phyloP scores from a whole-genome alignment of 345 rosid species.

The Populus euphratica region DNA sequence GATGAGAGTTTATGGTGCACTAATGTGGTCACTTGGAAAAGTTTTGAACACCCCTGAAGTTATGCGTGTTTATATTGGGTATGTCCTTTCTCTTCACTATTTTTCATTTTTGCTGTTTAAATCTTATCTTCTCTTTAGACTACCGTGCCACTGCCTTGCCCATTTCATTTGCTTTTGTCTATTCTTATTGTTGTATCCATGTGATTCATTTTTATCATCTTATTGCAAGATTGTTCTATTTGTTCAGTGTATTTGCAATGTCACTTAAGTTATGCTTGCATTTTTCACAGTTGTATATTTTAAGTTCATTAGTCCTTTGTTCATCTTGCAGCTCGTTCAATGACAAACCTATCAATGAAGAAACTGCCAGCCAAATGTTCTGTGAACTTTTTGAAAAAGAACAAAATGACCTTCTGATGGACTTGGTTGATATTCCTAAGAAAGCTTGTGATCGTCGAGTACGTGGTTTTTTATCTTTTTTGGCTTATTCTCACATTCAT shows the following conservation, averaged over 20 bases:
- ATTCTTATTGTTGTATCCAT: background rate
- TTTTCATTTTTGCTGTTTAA: background rate
- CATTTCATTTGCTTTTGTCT: background rate
- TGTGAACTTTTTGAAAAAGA: conserved; percentile 24
- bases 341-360: conserved; percentile 80
- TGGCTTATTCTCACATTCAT: background rate
- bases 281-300: background rate
- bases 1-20: conserved; percentile 32
- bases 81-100: background rate
- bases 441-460: conserved; percentile 31
- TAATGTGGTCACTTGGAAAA: conserved; percentile 30
- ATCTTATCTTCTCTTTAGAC: background rate
- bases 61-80: conserved; percentile 25
- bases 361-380: conserved; percentile 52
- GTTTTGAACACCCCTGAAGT: conserved; percentile 30
- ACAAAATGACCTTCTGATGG: conserved; percentile 23
- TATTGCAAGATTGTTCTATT: too few species aligned
- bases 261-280: too few species aligned
- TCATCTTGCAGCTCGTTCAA: conserved; percentile 74
- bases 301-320: background rate
- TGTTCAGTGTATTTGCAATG: background rate
- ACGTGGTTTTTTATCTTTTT: background rate
- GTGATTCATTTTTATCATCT: background rate
- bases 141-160: background rate
- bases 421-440: conserved; percentile 30